phyloP scores from a whole-genome alignment of 257 asterid species.

The Paulownia fortunei region DNA sequence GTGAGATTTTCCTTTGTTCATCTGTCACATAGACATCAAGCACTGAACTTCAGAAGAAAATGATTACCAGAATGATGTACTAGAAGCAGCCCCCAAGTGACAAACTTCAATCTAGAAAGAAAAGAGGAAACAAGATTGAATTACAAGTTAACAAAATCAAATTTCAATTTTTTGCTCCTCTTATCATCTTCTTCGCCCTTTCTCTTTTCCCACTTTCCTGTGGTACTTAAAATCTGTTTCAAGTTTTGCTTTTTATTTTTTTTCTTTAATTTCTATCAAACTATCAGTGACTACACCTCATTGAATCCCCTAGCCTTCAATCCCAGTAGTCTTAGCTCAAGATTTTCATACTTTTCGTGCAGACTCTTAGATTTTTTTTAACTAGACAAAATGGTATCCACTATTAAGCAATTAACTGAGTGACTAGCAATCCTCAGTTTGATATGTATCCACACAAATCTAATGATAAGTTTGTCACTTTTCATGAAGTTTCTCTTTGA shows the following conservation, averaged over 20 bases:
- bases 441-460: not conserved
- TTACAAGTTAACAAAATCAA: not conserved
- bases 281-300: too few relatives aligned
- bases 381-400: not conserved
- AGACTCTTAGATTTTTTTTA: not conserved
- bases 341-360: not conserved
- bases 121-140: not conserved
- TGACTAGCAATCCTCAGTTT: not conserved
- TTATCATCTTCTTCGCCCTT: not conserved
- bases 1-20: constrained; percentile 73
- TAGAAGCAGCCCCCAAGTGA: not conserved
- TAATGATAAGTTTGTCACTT: not conserved
- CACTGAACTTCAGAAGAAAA: constrained; percentile 26
- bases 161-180: not conserved
- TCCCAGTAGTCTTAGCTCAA: not conserved
- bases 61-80: not conserved
- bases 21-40: constrained; percentile 50
- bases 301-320: not conserved
- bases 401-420: not conserved
- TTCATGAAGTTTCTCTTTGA: not conserved
- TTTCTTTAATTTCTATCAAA: too few relatives aligned
- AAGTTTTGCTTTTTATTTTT: too few relatives aligned
- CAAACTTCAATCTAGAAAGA: not conserved
- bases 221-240: too few relatives aligned
- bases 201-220: not conserved